Percentiles rank a stretch among this genome's conserved stretches.
phyloP scores from a whole-genome alignment of 106 monocot genomes.

The Acanthochlamys bracteata region DNA sequence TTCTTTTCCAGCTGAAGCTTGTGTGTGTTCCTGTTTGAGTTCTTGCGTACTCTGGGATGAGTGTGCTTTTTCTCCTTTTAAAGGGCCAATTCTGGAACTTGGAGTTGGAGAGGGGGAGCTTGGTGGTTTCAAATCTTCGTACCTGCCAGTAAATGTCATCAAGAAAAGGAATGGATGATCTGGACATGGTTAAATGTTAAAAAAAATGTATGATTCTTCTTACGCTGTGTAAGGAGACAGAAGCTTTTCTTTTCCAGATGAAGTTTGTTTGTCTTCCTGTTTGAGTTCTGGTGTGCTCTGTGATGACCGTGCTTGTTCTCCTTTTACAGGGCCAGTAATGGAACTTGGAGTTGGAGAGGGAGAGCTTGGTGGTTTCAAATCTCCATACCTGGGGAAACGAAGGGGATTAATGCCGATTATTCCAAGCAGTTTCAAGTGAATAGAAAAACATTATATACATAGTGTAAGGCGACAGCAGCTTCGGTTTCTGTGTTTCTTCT shows the following conservation, averaged over 20 bases:
- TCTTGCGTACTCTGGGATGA: no score
- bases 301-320: neutral
- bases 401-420: no score
- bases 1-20: conserved; percentile 7
- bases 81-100: neutral
- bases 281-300: no score
- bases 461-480: conserved; percentile 51
- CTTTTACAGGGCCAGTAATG: neutral
- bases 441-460: no score
- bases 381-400: no score
- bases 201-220: no score
- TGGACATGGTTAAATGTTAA: no score
- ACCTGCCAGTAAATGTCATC: no score
- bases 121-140: conserved; percentile 51
- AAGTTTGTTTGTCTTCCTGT: conserved; percentile 6
- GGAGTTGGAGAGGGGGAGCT: conserved; percentile 48
- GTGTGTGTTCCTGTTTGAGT: conserved; percentile 4
- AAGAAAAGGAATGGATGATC: no score
- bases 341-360: conserved; percentile 36
- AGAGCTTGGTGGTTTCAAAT: conserved; percentile 54
- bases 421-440: no score
- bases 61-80: conserved; percentile 1
- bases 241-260: conserved; percentile 7
- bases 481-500: conserved; percentile 7
- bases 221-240: conserved; percentile 38